Percentiles rank a stretch among this genome's conserved stretches.
These are phyloP conservation scores for Dillenia turbinata DNA, from an alignment of 164 flowering plant genomes.

Conservation along the genomic window DNA sequence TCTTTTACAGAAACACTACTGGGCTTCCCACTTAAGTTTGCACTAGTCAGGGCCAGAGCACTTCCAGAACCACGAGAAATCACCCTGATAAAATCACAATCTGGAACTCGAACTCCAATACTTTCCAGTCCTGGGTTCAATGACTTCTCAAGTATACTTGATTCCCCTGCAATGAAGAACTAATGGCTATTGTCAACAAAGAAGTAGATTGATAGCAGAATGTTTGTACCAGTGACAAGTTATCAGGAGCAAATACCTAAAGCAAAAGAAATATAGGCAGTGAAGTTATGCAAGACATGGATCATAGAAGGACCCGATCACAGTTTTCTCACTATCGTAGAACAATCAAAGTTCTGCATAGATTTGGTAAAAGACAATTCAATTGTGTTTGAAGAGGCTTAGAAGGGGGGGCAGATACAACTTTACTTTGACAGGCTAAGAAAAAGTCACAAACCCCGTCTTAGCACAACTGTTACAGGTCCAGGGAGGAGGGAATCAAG, in stretches of 20 bases:
- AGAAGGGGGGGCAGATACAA: neutral
- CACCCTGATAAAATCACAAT: conserved; percentile 61
- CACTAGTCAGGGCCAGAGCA: conserved; percentile 93
- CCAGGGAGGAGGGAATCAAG: conserved; percentile 91
- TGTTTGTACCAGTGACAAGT: neutral
- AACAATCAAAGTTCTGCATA: too few species aligned
- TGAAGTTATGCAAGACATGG: neutral
- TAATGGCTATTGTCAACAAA: neutral
- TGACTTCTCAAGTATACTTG: conserved; percentile 83
- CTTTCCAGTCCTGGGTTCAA: conserved; percentile 87
- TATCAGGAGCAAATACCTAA: neutral
- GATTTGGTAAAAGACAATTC: neutral
- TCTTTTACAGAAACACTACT: conserved; percentile 78
- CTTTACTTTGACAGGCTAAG: neutral
- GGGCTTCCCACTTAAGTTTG: conserved; percentile 82
- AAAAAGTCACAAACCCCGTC: conserved; percentile 50
- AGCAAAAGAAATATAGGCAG: neutral
- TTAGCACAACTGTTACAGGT: conserved; percentile 85
- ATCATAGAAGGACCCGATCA: neutral
- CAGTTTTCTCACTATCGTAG: too few species aligned
- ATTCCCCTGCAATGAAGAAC: conserved; percentile 49
- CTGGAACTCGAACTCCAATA: conserved; percentile 93
- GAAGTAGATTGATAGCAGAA: neutral
- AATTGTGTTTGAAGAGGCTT: neutral
- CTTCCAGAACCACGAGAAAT: conserved; percentile 71